A percentile compares a stretch with the other conserved stretches of the same genome.
phyloP scores from a whole-genome alignment of 1,139 yeast genomes.

The Yamadazyma triangularis region DNA sequence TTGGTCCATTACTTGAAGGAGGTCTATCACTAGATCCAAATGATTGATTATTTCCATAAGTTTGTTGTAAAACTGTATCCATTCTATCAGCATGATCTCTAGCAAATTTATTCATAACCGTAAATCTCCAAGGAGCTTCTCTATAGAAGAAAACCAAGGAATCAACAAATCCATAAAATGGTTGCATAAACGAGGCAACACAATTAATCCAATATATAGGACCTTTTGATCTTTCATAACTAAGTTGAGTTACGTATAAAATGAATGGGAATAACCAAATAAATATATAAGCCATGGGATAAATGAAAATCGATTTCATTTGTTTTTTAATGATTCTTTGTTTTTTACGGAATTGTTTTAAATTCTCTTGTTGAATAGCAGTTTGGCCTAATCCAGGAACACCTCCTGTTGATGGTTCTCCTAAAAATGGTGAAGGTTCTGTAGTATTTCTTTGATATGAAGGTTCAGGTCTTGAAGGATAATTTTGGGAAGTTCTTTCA shows the following conservation, averaged over 20 bases:
- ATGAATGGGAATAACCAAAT: constrained; percentile 81
- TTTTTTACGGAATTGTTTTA: constrained; percentile 55
- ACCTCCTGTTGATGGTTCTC: constrained; percentile 1
- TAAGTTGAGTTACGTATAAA: constrained; percentile 58
- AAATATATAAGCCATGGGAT: constrained; percentile 76
- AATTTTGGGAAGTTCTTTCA: no score
- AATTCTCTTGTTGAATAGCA: constrained; percentile 55
- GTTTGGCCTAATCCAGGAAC: constrained; percentile 1
- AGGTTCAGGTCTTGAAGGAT: background rate
- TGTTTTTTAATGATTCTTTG: constrained; percentile 70
- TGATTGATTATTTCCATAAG: constrained; percentile 3
- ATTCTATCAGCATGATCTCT: constrained; percentile 30
- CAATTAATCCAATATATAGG: constrained; percentile 64
- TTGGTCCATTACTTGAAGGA: background rate
- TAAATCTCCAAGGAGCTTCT: constrained; percentile 71
- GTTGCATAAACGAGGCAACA: constrained; percentile 72
- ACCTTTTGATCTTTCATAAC: constrained; percentile 42
- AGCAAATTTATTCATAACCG: constrained; percentile 38
- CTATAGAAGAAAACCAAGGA: constrained; percentile 69
- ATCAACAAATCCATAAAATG: constrained; percentile 76
- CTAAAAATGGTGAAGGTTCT: no score
- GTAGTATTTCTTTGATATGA: no score
- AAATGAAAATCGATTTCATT: constrained; percentile 73
- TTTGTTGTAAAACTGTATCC: constrained; percentile 16
- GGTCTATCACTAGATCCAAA: constrained; percentile 1